phyloP scores from a whole-genome alignment of 805 yeast species.

The Wickerhamiella nectarea region DNA sequence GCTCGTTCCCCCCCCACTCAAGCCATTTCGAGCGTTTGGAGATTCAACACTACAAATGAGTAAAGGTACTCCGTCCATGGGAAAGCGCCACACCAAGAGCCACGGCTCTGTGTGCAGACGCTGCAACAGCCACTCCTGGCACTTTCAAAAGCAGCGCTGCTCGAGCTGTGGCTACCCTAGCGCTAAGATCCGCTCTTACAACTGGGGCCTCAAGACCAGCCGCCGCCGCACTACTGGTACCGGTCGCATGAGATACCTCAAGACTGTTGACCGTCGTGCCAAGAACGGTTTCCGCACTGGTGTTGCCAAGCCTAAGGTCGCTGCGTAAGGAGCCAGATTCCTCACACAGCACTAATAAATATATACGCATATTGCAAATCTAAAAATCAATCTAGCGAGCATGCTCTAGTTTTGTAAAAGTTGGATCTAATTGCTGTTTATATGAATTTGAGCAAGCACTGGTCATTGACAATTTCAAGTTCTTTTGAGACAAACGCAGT shows the following conservation, averaged over 20 bases:
- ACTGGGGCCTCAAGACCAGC: constrained; percentile 99
- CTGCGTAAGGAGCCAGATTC: constrained; percentile 20
- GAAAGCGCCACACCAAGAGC: constrained; percentile 99
- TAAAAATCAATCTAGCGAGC: background rate
- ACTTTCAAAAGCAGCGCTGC: constrained; percentile 98
- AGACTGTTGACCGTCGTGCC: constrained; percentile 94
- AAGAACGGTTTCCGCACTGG: constrained; percentile 98
- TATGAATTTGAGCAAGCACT: too few relatives aligned
- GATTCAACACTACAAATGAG: constrained; percentile 24
- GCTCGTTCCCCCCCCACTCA: background rate
- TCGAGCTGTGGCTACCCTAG: constrained; percentile 99
- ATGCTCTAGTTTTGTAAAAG: too few relatives aligned
- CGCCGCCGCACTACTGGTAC: constrained; percentile 99
- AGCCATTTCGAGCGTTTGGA: background rate
- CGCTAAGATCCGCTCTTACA: constrained; percentile 83
- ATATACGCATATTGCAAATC: background rate
- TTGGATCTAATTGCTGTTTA: too few relatives aligned
- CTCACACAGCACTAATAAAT: background rate
- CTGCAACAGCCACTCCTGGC: constrained; percentile 99
- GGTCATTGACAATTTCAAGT: too few relatives aligned
- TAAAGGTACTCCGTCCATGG: constrained; percentile 99
- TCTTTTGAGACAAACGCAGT: too few relatives aligned
- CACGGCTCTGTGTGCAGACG: constrained; percentile 84
- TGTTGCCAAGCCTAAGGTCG: constrained; percentile 43
- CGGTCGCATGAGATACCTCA: constrained; percentile 98